Base-by-base conservation (phyloP, 768 basidiomycete genomes). In the Pisolithus tinctorius region DNA sequence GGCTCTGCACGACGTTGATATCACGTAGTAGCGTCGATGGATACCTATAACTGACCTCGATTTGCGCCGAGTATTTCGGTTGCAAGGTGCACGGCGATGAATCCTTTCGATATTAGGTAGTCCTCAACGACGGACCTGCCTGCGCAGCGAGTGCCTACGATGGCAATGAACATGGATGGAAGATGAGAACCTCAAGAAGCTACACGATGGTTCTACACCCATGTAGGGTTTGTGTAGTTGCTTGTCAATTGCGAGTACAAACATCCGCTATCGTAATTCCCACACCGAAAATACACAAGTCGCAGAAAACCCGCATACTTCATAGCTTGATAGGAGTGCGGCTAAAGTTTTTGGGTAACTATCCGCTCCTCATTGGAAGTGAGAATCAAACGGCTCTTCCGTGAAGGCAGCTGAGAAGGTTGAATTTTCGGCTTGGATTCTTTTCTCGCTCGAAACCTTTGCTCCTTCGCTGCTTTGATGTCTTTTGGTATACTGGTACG, bases 401-500 rank as follows among this genome's bases (percentile, higher is more conserved):
- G 60, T 34, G 31, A 56, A 27, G 50, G 34, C 23, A 53, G 17
- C 14, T 48, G 53, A 37, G 57, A 61, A 34, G 52, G 51, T 31
- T 29, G 25, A 29, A 27, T 26, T 30, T 52, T 62, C 34, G 55
- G 60, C 58, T 74, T 86, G 1, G 80, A 79, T 34, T 69, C 73
- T 11, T 68, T 66, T 54, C 74, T 80, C 17, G 75, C 81, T 59
- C 71, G 69, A 36, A 65, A 62, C 51, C 88, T 75, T 47, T 69
- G 61, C 50, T 80, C 76, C 61, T 85, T 90, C 30, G 82, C 81
- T 30, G 69, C 74, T 60, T 78, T 86, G 78, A 90, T 86, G 59
- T 93, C 86, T 59, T 79, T 83, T 1, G 91, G 91, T 4, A 83
- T 80, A 27, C 83, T 81, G 2, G 92, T 93, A 16, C 77, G 76